Base-by-base conservation (phyloP, 1,284 basidiomycete species). In the Sparassis latifolia region DNA sequence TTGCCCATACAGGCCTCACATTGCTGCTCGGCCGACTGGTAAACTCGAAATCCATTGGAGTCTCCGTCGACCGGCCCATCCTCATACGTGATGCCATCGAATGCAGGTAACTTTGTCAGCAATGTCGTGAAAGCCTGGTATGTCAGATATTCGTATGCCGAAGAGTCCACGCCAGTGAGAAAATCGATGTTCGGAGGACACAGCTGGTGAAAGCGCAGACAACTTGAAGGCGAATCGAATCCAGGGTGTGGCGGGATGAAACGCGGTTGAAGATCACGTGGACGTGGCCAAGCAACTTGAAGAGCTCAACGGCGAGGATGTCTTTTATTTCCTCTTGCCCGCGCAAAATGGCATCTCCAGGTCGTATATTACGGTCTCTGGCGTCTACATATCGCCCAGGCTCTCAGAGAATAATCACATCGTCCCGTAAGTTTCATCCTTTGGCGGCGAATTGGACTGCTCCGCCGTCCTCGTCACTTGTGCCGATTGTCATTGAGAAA, bases 401-500 rank as follows among this genome's bases (percentile, higher is more conserved):
- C 29, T 2, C 48, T 45, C 7, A 27, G 55, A 31, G 10, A 47
- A 31, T 6, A 47, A 29, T 38, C 41, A 41, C 52, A 54, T 50
- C 44, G 48, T 20, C 20, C 12, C 74, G 77, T 51, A 60, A 59
- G 43, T 10, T 80, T 55, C 78, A 82, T 55, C 76, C 78, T 33
- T 58, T 77, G 33, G 68, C 75, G 31, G 66, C 72, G 12, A 69
- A 69, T 41, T 71, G 70, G 58, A 74, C 69, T 69, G 53, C 69
- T 6, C 49, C 72, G 20, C 74, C 78, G 42, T 69, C 42, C 7
- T 47, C 40, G 6, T 48, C 76, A 29, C 76, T 95, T 47, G 90
- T 96, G 29, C 92, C 92, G 5, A 93, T 94, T 47, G 92, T 97
- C 44, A 89, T 96, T 55, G 92, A 95, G 61, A 90, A 95, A 68